Evolutionary conservation across 352 stramenopile species (phyloP).

Genomic region (Pythium rhizo-oryzae): DNA sequence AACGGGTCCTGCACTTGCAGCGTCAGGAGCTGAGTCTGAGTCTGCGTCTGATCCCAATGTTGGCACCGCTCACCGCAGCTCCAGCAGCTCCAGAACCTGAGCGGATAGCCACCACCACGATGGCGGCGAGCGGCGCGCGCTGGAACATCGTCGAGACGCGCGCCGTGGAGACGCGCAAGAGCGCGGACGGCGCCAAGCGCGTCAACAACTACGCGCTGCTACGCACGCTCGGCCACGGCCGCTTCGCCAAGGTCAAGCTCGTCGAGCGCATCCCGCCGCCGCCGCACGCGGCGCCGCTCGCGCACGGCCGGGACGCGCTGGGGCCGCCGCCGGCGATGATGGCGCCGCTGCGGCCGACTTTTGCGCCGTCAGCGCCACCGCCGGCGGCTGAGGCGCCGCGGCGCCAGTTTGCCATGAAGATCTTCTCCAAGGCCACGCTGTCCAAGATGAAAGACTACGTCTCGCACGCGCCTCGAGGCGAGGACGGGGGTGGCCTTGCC

Average conservation of each 20-base stretch:
- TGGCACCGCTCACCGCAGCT: too few species aligned
- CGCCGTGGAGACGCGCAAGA: constrained; percentile 51
- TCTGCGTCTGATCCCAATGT: background rate
- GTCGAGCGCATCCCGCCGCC: constrained; percentile 56
- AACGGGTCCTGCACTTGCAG: background rate
- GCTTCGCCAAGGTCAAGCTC: constrained; percentile 88
- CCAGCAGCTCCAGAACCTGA: too few species aligned
- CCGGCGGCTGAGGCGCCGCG: constrained; percentile 20
- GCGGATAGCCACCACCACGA: background rate
- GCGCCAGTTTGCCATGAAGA: constrained; percentile 82
- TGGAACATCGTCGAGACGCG: constrained; percentile 81
- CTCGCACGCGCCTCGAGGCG: constrained; percentile 14
- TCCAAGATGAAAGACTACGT: constrained; percentile 82
- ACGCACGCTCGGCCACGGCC: constrained; percentile 70
- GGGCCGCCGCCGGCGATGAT: constrained; percentile 8
- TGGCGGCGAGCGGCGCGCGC: constrained; percentile 23
- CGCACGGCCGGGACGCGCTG: background rate
- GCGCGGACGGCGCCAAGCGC: constrained; percentile 47
- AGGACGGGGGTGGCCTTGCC: too few species aligned
- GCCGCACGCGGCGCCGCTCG: background rate
- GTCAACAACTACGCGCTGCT: constrained; percentile 85
- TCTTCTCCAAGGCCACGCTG: constrained; percentile 80
- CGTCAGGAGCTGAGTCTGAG: background rate
- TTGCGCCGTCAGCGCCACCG: background rate
- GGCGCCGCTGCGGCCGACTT: constrained; percentile 6